Base-by-base conservation (phyloP, 495 filamentous ascomycete genomes). In the Penicillium subrubescens region DNA sequence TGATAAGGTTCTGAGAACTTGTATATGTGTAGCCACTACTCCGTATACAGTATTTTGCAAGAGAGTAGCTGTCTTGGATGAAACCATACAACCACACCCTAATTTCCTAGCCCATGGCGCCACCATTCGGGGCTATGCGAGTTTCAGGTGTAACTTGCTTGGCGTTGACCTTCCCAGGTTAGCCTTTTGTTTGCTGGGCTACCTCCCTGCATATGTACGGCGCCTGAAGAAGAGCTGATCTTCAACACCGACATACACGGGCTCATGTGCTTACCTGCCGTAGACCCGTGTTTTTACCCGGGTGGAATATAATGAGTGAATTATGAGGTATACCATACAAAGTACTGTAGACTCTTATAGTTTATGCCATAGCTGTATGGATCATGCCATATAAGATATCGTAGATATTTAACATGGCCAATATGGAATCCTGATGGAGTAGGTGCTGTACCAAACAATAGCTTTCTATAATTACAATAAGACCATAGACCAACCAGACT, bases 121-220 rank as follows among this genome's bases (percentile, higher is more conserved):
- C 48, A 52, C 48, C 48, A 14, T 52, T 31, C 44, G 25, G 11
- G 48, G 14, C 46, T 27, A 50, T 52, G 48, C 48, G 21, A 52
- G 14, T 8, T 8, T 11, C 23, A 25, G 21, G 25, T 52, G 48
- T 31, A 51, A 52, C 12, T n/a, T 27, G 29, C 53, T 56, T 56
- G 19, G 51, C 29, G n/a, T 34, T 34, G 19, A 12, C 44, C 44
- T 25, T 48, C 21, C 15, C 8, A 23, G 44, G 44, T 23, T 48
- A 48, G 19, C 21, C 15, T 11, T 14, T 48, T 48, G 44, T 52
- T 52, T 52, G 53, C 53, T 56, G n/a, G 21, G 21, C 7, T 12
- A 39, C 53, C 53, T 56, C 53, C 53, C 53, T 56, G 53, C 53
- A 56, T 34, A 56, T 56, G 33, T 56, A 37, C 10, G 6, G n/a